Base-by-base conservation (phyloP, 192 early-diverging fungal genomes). In the Lunasporangiospora selenospora region DNA sequence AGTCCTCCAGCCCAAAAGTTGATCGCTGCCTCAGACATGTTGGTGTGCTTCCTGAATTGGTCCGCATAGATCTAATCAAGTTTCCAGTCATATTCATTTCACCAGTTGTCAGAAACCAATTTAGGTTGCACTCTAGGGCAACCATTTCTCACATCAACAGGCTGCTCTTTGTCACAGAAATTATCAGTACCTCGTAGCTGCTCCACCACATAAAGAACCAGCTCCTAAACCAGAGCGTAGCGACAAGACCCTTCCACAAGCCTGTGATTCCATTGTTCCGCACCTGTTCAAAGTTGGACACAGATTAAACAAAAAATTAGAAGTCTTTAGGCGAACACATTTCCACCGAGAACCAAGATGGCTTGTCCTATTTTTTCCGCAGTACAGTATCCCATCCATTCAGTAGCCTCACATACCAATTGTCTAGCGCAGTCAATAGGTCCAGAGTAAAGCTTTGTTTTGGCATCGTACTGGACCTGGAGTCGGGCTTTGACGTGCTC, bases 351-450 rank as follows among this genome's bases (percentile, higher is more conserved):
- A 42, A 42, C 19, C 3, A 42, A 42, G n/a, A n/a, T n/a, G n/a
- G n/a, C n/a, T n/a, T n/a, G n/a, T n/a, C n/a, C n/a, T n/a, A n/a
- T n/a, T n/a, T n/a, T n/a, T n/a, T n/a, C n/a, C n/a, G n/a, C n/a
- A n/a, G 16, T 18, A 18, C 41, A 42, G 19, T 42, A 16, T 19
- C 16, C 19, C 16, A 42, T 42, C 16, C 19, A 19, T 19, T 42
- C 19, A 42, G 41, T 42, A 18, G 16, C 19, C 41, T 42, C 41
- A 42, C 41, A 3, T 73, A 88, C 87, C 58, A 94, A 49, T 69
- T 93, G 82, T 19, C 82, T 77, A 9, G 87, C 90, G 59, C 95
- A 95, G 55, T 97, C 93, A 29, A 95, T 81, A 0, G 94, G 95
- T 3, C 97, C 95, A 6, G 62, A 71, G 66, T 96, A 98, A n/a